Evolutionary conservation across 345 rosid species (phyloP).

Genomic region (Firmiana major): DNA sequence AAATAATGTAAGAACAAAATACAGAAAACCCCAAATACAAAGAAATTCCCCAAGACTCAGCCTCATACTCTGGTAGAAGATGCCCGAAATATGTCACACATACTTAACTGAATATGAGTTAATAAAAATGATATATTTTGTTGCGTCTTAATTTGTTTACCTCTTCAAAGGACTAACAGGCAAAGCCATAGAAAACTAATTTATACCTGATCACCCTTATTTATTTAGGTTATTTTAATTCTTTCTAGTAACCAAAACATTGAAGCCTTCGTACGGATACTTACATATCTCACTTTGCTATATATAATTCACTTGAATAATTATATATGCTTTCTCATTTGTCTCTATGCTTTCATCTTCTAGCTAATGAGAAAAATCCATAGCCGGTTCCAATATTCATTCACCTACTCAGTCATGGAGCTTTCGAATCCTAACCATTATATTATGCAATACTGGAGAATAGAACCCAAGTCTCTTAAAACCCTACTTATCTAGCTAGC

Average conservation of each 20-base stretch:
- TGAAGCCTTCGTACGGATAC: background rate
- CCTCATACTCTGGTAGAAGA: background rate
- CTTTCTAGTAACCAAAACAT: slow-evolving; percentile 8
- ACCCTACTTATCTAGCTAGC: background rate
- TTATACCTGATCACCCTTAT: background rate
- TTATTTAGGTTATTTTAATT: background rate
- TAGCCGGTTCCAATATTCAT: no score
- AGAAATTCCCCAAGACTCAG: background rate
- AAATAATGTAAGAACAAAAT: background rate
- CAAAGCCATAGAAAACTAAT: background rate
- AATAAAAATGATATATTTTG: background rate
- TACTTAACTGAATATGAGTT: background rate
- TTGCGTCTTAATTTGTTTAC: background rate
- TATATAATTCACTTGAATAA: background rate
- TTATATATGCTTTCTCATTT: no score
- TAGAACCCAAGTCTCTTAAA: background rate
- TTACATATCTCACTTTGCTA: background rate
- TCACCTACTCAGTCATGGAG: no score
- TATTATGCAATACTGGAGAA: background rate
- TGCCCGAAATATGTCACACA: background rate
- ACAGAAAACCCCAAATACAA: background rate
- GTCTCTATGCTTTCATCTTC: no score
- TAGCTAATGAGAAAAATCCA: no score
- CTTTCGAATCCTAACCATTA: background rate
- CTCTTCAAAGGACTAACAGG: background rate